Evolutionary conservation across 139 green algal species (phyloP), one percentile per base, ranked within the genome.

Genomic region (Auxenochlorella pyrenoidosa): DNA sequence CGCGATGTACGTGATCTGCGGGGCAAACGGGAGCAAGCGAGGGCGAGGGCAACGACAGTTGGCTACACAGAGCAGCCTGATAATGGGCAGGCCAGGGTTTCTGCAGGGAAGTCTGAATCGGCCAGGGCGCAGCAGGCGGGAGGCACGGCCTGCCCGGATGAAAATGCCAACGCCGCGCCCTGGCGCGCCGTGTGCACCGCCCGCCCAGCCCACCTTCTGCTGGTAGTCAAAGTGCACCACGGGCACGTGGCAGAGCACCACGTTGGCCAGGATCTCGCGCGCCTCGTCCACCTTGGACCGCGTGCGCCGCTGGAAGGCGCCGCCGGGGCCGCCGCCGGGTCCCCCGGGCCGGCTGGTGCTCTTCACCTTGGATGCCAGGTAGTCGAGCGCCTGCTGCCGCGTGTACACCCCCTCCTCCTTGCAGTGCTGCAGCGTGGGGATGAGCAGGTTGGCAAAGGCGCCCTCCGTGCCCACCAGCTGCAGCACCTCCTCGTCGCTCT

Each of bases 201-300:
- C 47, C 47, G 47, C 8, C 47, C 54, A 22, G 10, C 13, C 24
- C 79, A 95, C 93, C 92, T 99, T 98, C 22, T 91, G 63, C 59
- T 92, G 86, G 88, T 97, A 99, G 94, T 99, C 95, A 90, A 96
- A 99, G 40, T 81, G 77, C 40, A 92, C 71, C 32, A 98, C 95
- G 0, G 96, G 95, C 75, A 99, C 96, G 85, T 99, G 98, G 86
- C 95, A 97, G 16, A 99, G 89, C 88, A 99, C 93, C 54, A 99
- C 94, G 83, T 96, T 93, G 3, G 98, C 95, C 71, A 99, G 92
- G 79, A 99, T 95, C 88, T 99, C 96, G 0, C 98, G 91, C 5
- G 94, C 97, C 92, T 99, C 98, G 88, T 99, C 98, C 75, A 93
- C 92, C 47, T 90, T 86, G 19, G 88, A 90, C 26, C 88, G 85